A percentile compares a stretch with the other conserved stretches of the same genome.
Conservation (phyloP, 2,329 filamentous ascomycete species). For the Pestalotiopsis sp. region DNA sequence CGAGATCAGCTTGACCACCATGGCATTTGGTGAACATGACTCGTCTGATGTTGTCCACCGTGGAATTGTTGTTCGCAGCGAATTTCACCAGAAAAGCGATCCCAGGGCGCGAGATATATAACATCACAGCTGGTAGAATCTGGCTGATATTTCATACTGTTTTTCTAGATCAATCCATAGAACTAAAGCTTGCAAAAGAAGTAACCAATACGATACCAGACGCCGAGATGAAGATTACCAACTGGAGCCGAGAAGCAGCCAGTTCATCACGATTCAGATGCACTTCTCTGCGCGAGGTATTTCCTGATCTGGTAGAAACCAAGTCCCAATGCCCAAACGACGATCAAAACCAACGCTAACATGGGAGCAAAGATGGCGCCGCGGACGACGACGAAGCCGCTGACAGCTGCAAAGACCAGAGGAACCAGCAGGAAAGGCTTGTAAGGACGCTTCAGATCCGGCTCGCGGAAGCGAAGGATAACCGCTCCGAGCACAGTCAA, state of each 20-base stretch:
- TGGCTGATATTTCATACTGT: too few relatives aligned
- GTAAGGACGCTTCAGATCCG: conserved; percentile 56
- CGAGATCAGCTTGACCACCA: not conserved
- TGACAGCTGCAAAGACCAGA: conserved; percentile 56
- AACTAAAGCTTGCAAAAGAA: too few relatives aligned
- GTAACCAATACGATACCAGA: too few relatives aligned
- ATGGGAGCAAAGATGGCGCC: conserved; percentile 61
- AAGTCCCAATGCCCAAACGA: conserved; percentile 52
- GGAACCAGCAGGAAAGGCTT: conserved; percentile 55
- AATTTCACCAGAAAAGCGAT: not conserved
- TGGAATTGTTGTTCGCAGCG: not conserved
- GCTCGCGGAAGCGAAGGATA: conserved; percentile 59
- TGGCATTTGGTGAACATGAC: not conserved
- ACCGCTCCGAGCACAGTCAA: conserved; percentile 62
- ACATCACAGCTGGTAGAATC: not conserved
- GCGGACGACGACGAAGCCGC: conserved; percentile 60
- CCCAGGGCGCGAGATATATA: not conserved
- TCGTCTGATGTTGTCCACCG: not conserved
- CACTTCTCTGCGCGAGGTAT: conserved; percentile 14
- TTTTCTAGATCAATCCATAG: too few relatives aligned
- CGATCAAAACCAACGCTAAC: conserved; percentile 54
- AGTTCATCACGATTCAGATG: not conserved
- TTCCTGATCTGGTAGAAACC: conserved; percentile 37
- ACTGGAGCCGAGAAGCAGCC: not conserved
- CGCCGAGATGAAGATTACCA: too few relatives aligned